These are phyloP conservation scores for Ceratobasidium sp. DNA, from an alignment of 1,284 basidiomycete species.

Conservation along the genomic window DNA sequence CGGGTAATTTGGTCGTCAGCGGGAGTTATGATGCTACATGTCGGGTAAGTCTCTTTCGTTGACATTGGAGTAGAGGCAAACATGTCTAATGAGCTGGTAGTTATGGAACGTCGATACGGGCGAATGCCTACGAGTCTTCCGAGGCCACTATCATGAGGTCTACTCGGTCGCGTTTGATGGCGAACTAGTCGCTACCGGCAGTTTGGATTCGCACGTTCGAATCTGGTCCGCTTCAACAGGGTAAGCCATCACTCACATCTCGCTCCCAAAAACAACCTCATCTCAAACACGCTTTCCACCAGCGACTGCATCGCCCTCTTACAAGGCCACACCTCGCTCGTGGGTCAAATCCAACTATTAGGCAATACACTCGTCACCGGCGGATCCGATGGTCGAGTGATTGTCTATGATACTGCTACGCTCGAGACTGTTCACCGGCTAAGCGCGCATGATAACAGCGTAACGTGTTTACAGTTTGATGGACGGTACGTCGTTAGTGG, in stretches of 20 bases:
- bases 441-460: slow-evolving; percentile 88
- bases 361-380: slow-evolving; percentile 86
- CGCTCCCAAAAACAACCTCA: not conserved
- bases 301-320: slow-evolving; percentile 88
- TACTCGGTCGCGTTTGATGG: slow-evolving; percentile 97
- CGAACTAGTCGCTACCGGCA: slow-evolving; percentile 85
- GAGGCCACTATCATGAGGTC: slow-evolving; percentile 93
- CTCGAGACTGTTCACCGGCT: slow-evolving; percentile 63
- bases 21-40: slow-evolving; percentile 92
- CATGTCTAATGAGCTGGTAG: slow-evolving; percentile 60
- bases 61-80: not conserved
- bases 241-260: slow-evolving; percentile 61
- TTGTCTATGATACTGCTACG: slow-evolving; percentile 84
- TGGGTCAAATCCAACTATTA: slow-evolving; percentile 92
- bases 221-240: slow-evolving; percentile 89
- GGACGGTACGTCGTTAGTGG: slow-evolving; percentile 83
- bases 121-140: slow-evolving; percentile 85
- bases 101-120: slow-evolving; percentile 90
- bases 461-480: slow-evolving; percentile 93
- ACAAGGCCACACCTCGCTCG: slow-evolving; percentile 94
- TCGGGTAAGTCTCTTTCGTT: slow-evolving; percentile 66
- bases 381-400: slow-evolving; percentile 94
- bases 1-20: slow-evolving; percentile 84
- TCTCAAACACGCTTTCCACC: no score
- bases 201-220: slow-evolving; percentile 91